Base-by-base conservation (phyloP, 148 eudicot genomes). In the Camellia granthamiana region DNA sequence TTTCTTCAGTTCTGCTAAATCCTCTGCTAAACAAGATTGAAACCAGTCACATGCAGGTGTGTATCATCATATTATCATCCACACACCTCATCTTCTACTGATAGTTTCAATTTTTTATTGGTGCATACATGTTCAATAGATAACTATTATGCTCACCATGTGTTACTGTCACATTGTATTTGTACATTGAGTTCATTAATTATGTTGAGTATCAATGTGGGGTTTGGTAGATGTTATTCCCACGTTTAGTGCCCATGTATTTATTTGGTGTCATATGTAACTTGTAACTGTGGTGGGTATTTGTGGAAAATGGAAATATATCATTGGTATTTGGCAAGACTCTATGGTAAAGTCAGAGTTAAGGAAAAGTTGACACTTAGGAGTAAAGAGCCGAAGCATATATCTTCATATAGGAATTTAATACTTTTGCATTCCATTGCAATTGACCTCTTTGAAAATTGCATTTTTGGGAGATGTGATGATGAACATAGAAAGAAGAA, bases 1-100 rank as follows among this genome's bases (percentile, higher is more conserved):
- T 95, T 91, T 93, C 99, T 81, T 90, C 90, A 51, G 90, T 87
- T 84, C 64, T 93, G 78, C 89, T 95, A 14, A 83, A 83, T 81
- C 99, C 99, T 87, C 80, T 95, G 61, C 91, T 93, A 18, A 64
- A 77, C 69, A 95, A 92, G 81, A 93, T 95, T 73, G 92, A 92
- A 69, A 89, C 84, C 69, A 95, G 99, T 82, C 99, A 95, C 82
- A 76, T 81, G 70, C 90, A 92, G 98, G 99, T 95, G 59, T 56
- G 7, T 82, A 73, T 51, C 16, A 56, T 64, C 14, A 51, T n/a
- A 43, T 11, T 55, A 21, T 59, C 30, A 19, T 76, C 63, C 16
- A 49, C 43, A 3, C 7, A 58, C 42, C 54, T 80, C 16, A 61
- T 43, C 44, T 11, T 16, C n/a, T 23, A 52, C 2, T 30, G 23